Percentiles rank a stretch among this genome's conserved stretches.
These are phyloP conservation scores for Lasiosphaeriaceae sp. DNA, from an alignment of 495 filamentous ascomycete species.

Conservation along the genomic window DNA sequence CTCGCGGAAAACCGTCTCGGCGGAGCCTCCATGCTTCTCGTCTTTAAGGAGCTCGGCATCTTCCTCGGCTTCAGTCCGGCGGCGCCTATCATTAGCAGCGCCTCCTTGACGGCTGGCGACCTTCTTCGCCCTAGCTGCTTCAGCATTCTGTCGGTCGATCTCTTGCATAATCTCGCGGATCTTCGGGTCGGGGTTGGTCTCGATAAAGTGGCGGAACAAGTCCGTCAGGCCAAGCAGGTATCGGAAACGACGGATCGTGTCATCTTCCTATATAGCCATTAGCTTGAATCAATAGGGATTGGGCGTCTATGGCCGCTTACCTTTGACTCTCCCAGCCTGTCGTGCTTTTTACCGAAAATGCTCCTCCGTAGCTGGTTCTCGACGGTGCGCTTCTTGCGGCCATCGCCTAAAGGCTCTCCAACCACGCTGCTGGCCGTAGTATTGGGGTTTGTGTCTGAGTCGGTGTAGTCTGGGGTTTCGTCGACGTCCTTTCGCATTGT, in stretches of 20 bases:
- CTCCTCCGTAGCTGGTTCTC: slow-evolving; percentile 83
- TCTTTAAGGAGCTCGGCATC: slow-evolving; percentile 92
- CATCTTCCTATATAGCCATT: slow-evolving; percentile 70
- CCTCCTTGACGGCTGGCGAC: slow-evolving; percentile 75
- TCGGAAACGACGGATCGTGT: slow-evolving; percentile 89
- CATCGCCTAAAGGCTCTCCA: slow-evolving; percentile 68
- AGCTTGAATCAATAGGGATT: neutral
- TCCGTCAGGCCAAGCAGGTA: slow-evolving; percentile 96
- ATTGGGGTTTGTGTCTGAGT: slow-evolving; percentile 86
- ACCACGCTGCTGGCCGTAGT: slow-evolving; percentile 85
- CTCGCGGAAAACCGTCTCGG: slow-evolving; percentile 85
- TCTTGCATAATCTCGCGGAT: slow-evolving; percentile 89
- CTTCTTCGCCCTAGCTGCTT: slow-evolving; percentile 66
- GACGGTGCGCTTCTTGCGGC: slow-evolving; percentile 78
- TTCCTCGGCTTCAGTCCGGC: slow-evolving; percentile 95
- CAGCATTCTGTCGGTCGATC: slow-evolving; percentile 87
- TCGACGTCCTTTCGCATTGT: slow-evolving; percentile 57
- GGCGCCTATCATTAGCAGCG: slow-evolving; percentile 72
- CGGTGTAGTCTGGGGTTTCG: slow-evolving; percentile 81
- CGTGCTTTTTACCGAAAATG: slow-evolving; percentile 92
- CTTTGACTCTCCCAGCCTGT: slow-evolving; percentile 83
- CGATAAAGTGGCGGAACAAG: slow-evolving; percentile 98
- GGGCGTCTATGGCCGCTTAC: slow-evolving; percentile 44
- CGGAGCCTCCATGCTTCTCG: slow-evolving; percentile 80
- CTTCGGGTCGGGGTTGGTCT: slow-evolving; percentile 87